These are phyloP conservation scores for Claviceps sp. DNA, from an alignment of 2,329 filamentous ascomycete genomes.

Conservation along the genomic window DNA sequence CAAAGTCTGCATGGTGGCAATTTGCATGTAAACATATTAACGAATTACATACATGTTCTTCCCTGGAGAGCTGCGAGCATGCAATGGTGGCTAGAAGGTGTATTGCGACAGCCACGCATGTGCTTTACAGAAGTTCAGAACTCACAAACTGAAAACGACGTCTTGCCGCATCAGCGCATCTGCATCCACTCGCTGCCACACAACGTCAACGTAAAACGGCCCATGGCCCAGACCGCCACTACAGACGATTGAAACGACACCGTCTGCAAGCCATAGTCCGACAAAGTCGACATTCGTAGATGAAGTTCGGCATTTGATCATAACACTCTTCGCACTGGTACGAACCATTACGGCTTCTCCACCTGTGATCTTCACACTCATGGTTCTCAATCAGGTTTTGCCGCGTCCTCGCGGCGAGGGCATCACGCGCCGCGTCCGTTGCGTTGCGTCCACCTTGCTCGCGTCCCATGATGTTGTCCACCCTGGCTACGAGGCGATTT, in stretches of 20 bases:
- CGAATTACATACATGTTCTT: no score
- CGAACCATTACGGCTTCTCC: not conserved
- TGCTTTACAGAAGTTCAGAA: no score
- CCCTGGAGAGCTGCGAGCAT: no score
- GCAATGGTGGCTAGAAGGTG: no score
- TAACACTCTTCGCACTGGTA: slow-evolving; percentile 5
- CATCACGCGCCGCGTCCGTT: not conserved
- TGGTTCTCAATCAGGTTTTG: slow-evolving; percentile 1
- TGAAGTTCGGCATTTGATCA: slow-evolving; percentile 22
- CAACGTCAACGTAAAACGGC: no score
- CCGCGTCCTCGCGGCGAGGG: not conserved
- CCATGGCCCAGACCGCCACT: not conserved
- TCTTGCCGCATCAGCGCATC: no score
- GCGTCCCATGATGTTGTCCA: not conserved
- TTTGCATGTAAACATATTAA: no score
- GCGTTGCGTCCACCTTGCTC: not conserved
- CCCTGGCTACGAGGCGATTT: slow-evolving; percentile 1
- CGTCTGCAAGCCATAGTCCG: slow-evolving; percentile 28
- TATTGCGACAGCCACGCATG: no score
- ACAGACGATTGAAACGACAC: slow-evolving; percentile 17
- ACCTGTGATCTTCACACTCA: not conserved
- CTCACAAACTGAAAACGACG: no score
- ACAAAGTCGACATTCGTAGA: slow-evolving; percentile 33
- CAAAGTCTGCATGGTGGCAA: no score
- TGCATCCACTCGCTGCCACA: no score